Conservation (phyloP, 169 alveolate genomes). For the Plasmodium gonderi region DNA sequence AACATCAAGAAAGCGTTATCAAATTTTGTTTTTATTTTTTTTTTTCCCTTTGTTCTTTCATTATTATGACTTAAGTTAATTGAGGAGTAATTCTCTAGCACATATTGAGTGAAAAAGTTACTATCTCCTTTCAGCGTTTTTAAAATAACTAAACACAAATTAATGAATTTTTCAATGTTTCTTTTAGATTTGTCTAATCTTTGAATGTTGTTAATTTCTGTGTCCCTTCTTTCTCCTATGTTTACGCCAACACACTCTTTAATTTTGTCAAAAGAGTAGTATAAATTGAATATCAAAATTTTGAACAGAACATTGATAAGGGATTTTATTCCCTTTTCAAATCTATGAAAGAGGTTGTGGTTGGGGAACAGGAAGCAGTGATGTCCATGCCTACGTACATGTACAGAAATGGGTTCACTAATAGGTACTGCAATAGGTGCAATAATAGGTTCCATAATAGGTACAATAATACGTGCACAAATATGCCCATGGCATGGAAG, state of each 20-base stretch:
- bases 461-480: not conserved
- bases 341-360: conserved; percentile 7
- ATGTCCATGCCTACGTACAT: not conserved
- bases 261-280: conserved; percentile 54
- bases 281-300: conserved; percentile 15
- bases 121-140: conserved; percentile 39
- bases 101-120: conserved; percentile 15
- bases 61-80: conserved; percentile 11
- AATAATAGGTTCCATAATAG: not conserved
- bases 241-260: conserved; percentile 13
- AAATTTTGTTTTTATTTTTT: conserved; percentile 35
- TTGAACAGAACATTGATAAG: conserved; percentile 16
- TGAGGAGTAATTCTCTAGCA: conserved; percentile 47
- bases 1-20: conserved; percentile 26
- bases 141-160: conserved; percentile 27
- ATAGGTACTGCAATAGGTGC: not conserved
- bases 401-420: not conserved
- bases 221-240: not conserved
- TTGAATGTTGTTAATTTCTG: not conserved
- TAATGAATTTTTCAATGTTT: conserved; percentile 46
- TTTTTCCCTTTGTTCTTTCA: not conserved
- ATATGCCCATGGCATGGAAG: not conserved
- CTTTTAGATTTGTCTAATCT: conserved; percentile 38
- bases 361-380: not conserved
- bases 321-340: conserved; percentile 20